Evolutionary conservation across 148 eudicot species (phyloP), one percentile per base, ranked within the genome.

Genomic region (Diospyros lotus): DNA sequence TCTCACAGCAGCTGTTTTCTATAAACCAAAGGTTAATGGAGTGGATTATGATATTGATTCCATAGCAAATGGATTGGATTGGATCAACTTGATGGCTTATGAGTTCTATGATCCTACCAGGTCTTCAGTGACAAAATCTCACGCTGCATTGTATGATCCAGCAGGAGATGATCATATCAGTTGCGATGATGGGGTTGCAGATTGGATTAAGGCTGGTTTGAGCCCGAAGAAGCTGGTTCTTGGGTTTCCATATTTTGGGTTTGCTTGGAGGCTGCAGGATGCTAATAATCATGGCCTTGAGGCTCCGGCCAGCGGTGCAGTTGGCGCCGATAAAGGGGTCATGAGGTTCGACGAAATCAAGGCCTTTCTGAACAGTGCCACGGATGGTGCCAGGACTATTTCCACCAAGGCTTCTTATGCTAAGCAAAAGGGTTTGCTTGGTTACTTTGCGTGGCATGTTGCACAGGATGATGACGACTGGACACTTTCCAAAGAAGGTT

Each of bases 381-480:
- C 73, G 2, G 72, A 69, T 76, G 93, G 79, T 72, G 12, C 54
- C 1, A 75, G 77, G 60, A 72, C 75, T 1, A 70, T 89, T 1
- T n/a, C 78, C 18, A 60, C 82, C 1, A 89, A 86, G 81, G 87
- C 81, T 70, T 39, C 76, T 5, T 89, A 79, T 71, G 86, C 85
- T 15, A 89, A 85, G 81, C 38, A n/a, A 0, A 76, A 64, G 3
- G 73, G 68, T 4, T 68, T 89, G 75, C 61, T 80, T 38, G 93
- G 93, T 2, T 87, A 85, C 66, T 86, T 82, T 59, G 87, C 85
- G 1, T 89, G 89, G 89, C 83, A 81, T 69, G 72, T 89, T 38
- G 84, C 28, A 28, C 28, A 65, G 45, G 86, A 48, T 7, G 89
- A 89, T 45, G 14, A 66, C 10, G 66, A 82, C 65, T 89, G 87